Evolutionary conservation across 2,329 filamentous ascomycete species (phyloP), one percentile per base, ranked within the genome.

Genomic region (Graphilbum sp.): DNA sequence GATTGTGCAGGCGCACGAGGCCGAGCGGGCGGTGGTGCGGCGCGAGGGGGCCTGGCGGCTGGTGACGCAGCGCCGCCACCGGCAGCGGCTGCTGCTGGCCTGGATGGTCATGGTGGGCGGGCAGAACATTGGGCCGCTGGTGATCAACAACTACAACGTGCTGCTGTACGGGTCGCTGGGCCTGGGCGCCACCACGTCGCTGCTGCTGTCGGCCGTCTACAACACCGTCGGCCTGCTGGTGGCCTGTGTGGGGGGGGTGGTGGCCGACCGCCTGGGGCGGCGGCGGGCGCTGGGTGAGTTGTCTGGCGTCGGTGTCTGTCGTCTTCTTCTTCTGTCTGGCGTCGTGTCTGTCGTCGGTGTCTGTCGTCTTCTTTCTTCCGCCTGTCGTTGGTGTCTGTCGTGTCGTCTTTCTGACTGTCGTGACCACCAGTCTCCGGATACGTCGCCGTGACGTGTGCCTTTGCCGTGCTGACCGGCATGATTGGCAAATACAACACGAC

Each of bases 81-180:
- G 39, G 5, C 19, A 41, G 25, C 33, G 21, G 25, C 39, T 41
- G 11, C n/a, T 41, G 15, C 39, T 41, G 3, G 39, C 35, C 2
- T 37, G 35, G 24, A 34, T 41, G 25, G 39, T 41, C 13, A 41
- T 41, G 32, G 27, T 35, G 2, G 39, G 39, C n/a, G 39, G 39
- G 15, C 39, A 41, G 20, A 41, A 41, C 18, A 41, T 41, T 18
- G 39, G 39, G 11, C 39, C 39, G 7, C 25, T 41, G 12, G 39
- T 41, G 9, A 41, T 41, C 16, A 41, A 41, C 32, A 35, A 27
- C 17, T 41, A 41, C 35, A 34, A 35, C 17, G 19, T 34, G 7
- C 31, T 18, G 16, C 36, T 38, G 3, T 38, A 38, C 36, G 21
- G 30, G 11, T 38, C 36, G 8, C 31, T 38, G 10, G 36, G 36